These are phyloP conservation scores for Stemphylium lycopersici DNA, from an alignment of 2,329 filamentous ascomycete species.

Conservation along the genomic window DNA sequence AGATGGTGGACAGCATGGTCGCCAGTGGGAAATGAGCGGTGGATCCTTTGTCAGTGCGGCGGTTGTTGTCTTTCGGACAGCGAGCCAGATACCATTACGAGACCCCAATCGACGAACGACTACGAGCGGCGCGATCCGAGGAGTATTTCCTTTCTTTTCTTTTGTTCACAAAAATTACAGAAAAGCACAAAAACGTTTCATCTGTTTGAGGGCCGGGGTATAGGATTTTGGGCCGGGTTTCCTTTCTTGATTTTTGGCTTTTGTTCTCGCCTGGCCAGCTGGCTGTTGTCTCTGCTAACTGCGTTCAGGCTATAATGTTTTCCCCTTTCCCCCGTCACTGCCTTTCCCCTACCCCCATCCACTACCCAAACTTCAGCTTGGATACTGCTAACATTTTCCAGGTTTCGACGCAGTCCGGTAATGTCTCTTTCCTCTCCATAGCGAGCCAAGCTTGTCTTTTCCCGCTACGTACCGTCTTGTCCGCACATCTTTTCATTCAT, in stretches of 20 bases:
- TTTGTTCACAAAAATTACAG: too few relatives aligned
- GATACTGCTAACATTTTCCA: background rate
- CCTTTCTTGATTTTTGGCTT: too few relatives aligned
- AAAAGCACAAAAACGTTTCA: too few relatives aligned
- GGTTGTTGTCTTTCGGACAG: too few relatives aligned
- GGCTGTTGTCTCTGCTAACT: background rate
- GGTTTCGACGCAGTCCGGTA: background rate
- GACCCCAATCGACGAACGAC: background rate
- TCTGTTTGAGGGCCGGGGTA: too few relatives aligned
- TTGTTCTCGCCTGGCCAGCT: too few relatives aligned
- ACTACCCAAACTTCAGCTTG: background rate
- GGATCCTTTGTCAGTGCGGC: too few relatives aligned
- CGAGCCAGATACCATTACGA: too few relatives aligned
- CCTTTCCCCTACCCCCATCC: background rate
- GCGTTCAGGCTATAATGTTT: background rate
- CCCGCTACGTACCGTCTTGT: background rate
- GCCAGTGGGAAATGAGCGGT: too few relatives aligned
- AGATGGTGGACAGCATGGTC: too few relatives aligned
- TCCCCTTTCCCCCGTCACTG: background rate
- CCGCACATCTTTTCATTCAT: background rate
- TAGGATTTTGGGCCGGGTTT: background rate
- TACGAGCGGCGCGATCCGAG: background rate
- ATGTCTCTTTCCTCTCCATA: background rate
- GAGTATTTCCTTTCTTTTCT: background rate
- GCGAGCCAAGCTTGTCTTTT: background rate